Evolutionary conservation across 2,329 filamentous ascomycete species (phyloP), one percentile per base, ranked within the genome.

Genomic region (Claviceps capensis): DNA sequence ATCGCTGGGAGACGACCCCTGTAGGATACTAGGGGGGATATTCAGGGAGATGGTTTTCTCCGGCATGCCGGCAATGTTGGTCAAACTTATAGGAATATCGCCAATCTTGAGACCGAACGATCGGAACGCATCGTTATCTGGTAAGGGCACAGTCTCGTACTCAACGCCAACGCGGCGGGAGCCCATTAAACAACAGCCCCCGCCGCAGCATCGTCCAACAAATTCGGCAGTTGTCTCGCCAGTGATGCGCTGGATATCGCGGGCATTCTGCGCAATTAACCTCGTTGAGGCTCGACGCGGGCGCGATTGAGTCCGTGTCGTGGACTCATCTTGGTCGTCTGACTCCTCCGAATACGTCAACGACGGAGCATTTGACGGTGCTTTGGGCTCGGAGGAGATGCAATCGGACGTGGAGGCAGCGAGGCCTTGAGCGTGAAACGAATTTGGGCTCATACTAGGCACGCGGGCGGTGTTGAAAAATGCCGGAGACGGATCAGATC

Each of bases 91-190:
- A 5, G 84, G 85, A 50, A 97, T 80, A 36, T 82, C 77, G 53
- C 82, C 81, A 54, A 97, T 76, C 60, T 84, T 86, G 59, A 97
- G 76, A 50, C 82, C 75, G 48, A 98, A 76, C 54, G 84, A 87
- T 52, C 80, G 77, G 71, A 86, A 98, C 16, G 93, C 93, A 54
- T 84, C 78, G 61, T 95, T 97, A 65, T 93, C 82, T 1, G 91
- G 90, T 2, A 80, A 62, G 16, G 71, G 61, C 19, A 83, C 65
- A 6, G 62, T 63, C 60, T 82, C 79, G 53, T 75, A 79, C 42
- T 76, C 68, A 46, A 79, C 55, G 36, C 69, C 70, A 2, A 72
- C 65, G 49, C 68, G 70, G 56, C 71, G 66, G 56, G 70, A 69
- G 49, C 65, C 50, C 48, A 73, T 74, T 66, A 82, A 72, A 60